Evolutionary conservation across 768 basidiomycete species (phyloP).

Genomic region (Naematelia encephala): DNA sequence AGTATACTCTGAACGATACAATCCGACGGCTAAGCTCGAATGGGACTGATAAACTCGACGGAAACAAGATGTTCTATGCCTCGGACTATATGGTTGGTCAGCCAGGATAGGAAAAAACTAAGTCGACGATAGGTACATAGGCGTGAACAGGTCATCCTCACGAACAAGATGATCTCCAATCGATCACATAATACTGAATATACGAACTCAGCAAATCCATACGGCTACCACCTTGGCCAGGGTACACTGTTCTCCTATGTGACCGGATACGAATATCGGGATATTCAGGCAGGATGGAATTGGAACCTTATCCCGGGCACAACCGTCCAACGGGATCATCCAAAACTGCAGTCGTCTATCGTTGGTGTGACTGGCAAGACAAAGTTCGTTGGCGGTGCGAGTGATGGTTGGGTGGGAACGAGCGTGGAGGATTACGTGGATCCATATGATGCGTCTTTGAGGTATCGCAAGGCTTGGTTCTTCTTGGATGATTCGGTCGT

Average conservation of each 20-base stretch:
- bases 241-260: constrained; percentile 65
- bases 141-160: constrained; percentile 60
- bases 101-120: not conserved
- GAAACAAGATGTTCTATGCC: constrained; percentile 65
- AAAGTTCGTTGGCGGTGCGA: constrained; percentile 65
- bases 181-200: constrained; percentile 65
- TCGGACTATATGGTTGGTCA: constrained; percentile 63
- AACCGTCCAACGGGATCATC: constrained; percentile 63
- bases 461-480: constrained; percentile 71
- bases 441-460: constrained; percentile 58
- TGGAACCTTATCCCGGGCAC: constrained; percentile 75
- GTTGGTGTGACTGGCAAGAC: constrained; percentile 56
- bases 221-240: constrained; percentile 68
- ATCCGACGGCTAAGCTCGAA: constrained; percentile 15
- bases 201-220: constrained; percentile 62
- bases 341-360: constrained; percentile 56
- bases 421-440: constrained; percentile 68
- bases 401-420: constrained; percentile 59
- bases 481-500: constrained; percentile 64
- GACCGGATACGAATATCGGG: constrained; percentile 67
- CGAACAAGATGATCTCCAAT: constrained; percentile 63
- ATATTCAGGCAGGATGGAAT: constrained; percentile 69
- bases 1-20: constrained; percentile 9
- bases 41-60: constrained; percentile 49
- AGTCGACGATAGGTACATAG: constrained; percentile 55